Base-by-base conservation (phyloP, 2,329 filamentous ascomycete genomes). In the Gremmenia infestans region DNA sequence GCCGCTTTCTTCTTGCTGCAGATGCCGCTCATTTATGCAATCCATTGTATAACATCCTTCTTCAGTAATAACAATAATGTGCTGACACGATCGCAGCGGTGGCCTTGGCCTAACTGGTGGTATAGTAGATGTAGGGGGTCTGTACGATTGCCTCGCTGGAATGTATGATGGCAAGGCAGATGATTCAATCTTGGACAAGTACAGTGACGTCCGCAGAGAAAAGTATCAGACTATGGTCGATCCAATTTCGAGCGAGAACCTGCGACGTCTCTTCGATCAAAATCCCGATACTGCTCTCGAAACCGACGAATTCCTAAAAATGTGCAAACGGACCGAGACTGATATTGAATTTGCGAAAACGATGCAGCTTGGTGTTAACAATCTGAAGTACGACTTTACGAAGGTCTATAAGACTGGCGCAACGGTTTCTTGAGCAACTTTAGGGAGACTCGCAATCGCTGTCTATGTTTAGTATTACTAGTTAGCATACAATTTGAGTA, bases 51-150 rank as follows among this genome's bases (percentile, higher is more conserved):
- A 12, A 40, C 5, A 35, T n/a, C 36, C 32, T 15, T 40, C 19
- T 17, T 4, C 6, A 28, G 17, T 25, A 17, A 28, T n/a, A 4
- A 15, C n/a, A 45, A 36, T 4, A 46, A 25, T 39, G 15, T 14
- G n/a, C 39, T 52, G 35, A 53, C 28, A 22, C 7, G 14, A 9
- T 50, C n/a, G 19, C 40, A 62, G 60, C 70, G 83, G 83, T 48
- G 83, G 83, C 0, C 72, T 86, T 19, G 83, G 83, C 2, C 77
- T 86, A 47, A 86, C 82, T 0, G 82, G 83, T 6, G 83, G 83
- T 0, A 82, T 87, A 56, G 81, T 81, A 17, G 83, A 86, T 59
- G 76, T 84, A 2, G 81, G 81, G 9, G 80, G 81, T 1, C 74
- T 87, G 5, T 82, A 77, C 60, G 82, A 87, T 61, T 84, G 81